Percentiles rank a stretch among this genome's conserved stretches.
These are phyloP conservation scores for Auriscalpium orientale DNA, from an alignment of 768 basidiomycete genomes.

Conservation along the genomic window DNA sequence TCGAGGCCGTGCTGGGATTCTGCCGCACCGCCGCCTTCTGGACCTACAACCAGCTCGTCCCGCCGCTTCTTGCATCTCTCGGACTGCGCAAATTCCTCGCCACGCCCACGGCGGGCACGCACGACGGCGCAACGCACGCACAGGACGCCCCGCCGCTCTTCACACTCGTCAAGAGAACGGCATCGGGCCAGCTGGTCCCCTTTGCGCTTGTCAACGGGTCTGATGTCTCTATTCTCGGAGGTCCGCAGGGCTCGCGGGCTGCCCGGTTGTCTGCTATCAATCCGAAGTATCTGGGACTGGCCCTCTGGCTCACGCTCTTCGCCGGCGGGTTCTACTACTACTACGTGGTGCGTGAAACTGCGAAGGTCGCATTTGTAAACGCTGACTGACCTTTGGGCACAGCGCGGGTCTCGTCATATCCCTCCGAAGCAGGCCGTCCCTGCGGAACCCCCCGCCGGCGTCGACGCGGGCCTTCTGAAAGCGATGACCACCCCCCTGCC, in stretches of 20 bases:
- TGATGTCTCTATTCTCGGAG: background rate
- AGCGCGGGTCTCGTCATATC: no score
- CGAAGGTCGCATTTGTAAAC: no score
- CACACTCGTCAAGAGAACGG: background rate
- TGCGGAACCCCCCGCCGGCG: background rate
- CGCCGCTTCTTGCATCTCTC: background rate
- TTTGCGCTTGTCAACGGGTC: background rate
- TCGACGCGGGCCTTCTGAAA: background rate
- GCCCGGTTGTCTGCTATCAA: background rate
- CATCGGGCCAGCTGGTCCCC: background rate
- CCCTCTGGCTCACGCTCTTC: background rate
- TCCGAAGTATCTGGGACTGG: background rate
- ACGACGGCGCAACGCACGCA: background rate
- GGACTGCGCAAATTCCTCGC: background rate
- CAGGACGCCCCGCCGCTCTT: background rate
- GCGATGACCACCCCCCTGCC: background rate
- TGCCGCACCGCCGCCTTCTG: background rate
- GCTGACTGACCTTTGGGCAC: no score
- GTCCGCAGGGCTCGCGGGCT: background rate
- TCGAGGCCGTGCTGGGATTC: background rate
- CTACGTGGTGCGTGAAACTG: background rate
- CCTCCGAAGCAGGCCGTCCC: no score
- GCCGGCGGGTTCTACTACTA: background rate
- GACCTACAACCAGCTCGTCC: background rate
- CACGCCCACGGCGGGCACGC: background rate